Percentiles rank a stretch among this genome's conserved stretches.
Evolutionary conservation across 208 protist species (phyloP).

Genomic region (Tritrichomonas foetus): DNA sequence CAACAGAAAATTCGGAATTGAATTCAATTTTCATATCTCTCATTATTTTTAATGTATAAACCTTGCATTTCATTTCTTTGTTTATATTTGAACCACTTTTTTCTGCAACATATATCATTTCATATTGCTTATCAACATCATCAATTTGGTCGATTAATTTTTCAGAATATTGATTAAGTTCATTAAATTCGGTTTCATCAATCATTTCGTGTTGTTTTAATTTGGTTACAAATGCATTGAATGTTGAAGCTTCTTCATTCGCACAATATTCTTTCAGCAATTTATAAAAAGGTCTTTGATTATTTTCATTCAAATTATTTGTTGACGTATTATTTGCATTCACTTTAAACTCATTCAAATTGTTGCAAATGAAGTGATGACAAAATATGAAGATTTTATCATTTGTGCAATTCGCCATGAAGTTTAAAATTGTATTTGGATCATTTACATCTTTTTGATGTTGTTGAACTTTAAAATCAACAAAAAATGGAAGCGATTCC

Average conservation of each 20-base stretch:
- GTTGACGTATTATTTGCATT: too few relatives aligned
- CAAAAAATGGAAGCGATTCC: not conserved
- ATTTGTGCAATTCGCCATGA: not conserved
- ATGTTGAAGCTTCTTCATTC: not conserved
- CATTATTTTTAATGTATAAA: not conserved
- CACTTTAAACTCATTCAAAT: too few relatives aligned
- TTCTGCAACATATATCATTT: not conserved
- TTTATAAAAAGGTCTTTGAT: too few relatives aligned
- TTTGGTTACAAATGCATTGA: not conserved
- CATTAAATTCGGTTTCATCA: not conserved
- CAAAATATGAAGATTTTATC: not conserved
- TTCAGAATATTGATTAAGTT: not conserved
- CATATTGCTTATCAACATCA: not conserved
- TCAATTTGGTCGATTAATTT: not conserved
- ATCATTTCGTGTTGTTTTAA: not conserved
- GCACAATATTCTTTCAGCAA: not conserved
- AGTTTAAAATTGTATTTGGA: not conserved
- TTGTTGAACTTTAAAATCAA: not conserved
- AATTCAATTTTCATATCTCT: not conserved
- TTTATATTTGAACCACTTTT: not conserved
- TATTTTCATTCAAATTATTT: not conserved
- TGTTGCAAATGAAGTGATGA: not conserved
- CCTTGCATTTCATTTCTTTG: not conserved
- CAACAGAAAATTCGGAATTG: not conserved
- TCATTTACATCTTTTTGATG: not conserved